Percentiles rank a stretch among this genome's conserved stretches.
Evolutionary conservation across 306 rosid species (phyloP).

Genomic region (Lathyrus tuberosus): DNA sequence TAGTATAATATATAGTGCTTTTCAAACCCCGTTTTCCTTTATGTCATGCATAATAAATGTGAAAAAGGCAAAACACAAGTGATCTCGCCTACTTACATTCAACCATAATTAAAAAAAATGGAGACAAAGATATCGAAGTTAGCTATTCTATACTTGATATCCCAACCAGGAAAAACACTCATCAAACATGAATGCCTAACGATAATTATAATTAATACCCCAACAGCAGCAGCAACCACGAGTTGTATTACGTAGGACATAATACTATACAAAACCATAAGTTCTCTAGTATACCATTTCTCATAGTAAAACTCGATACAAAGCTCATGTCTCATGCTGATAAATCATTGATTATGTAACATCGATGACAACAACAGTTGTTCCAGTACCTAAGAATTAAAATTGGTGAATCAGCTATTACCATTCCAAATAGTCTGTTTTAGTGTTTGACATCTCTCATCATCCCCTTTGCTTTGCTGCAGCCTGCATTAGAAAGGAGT

Average conservation of each 20-base stretch:
- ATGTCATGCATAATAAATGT: neutral
- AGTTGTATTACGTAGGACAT: neutral
- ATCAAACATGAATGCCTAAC: neutral
- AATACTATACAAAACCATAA: neutral
- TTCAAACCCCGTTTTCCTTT: neutral
- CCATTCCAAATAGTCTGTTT: slow-evolving; percentile 31
- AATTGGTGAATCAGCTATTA: slow-evolving; percentile 14
- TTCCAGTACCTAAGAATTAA: slow-evolving; percentile 40
- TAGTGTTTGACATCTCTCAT: slow-evolving; percentile 7
- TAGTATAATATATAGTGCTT: slow-evolving; percentile 11
- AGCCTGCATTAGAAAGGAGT: slow-evolving; percentile 61
- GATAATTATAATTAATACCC: neutral
- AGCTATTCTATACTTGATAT: neutral
- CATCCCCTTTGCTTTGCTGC: slow-evolving; percentile 57
- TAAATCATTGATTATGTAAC: slow-evolving; percentile 22
- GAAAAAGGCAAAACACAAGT: neutral
- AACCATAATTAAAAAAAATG: neutral
- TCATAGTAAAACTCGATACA: slow-evolving; percentile 25
- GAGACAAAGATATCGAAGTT: neutral
- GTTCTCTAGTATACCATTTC: neutral
- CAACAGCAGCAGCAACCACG: no score
- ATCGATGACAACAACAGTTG: slow-evolving; percentile 1
- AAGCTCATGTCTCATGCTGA: neutral
- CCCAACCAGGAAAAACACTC: neutral
- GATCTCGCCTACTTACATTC: slow-evolving; percentile 10